A percentile compares a stretch with the other conserved stretches of the same genome.
Conservation (phyloP, 352 stramenopile genomes). For the Pythium grandisporangium region DNA sequence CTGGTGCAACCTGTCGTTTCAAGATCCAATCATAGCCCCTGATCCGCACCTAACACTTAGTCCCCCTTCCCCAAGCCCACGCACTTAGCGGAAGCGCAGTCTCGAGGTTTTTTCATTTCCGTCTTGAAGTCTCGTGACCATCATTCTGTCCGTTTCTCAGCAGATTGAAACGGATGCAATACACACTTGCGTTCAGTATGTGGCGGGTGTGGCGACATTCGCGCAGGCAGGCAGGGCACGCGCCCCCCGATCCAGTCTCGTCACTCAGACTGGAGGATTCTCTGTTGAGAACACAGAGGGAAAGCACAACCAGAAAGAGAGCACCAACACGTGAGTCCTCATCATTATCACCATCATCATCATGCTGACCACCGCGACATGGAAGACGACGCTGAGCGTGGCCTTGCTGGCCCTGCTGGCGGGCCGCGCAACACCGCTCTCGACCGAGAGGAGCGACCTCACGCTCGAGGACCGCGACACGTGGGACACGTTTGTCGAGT, state of each 20-base stretch:
- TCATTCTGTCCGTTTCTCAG: neutral
- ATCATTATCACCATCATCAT: too few relatives aligned
- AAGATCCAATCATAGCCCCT: slow-evolving; percentile 8
- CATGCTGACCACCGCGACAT: too few relatives aligned
- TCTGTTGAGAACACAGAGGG: neutral
- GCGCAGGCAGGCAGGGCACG: too few relatives aligned
- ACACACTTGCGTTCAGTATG: too few relatives aligned
- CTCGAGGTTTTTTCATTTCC: neutral
- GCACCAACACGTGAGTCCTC: neutral
- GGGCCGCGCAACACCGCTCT: slow-evolving; percentile 2
- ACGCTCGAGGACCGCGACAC: neutral
- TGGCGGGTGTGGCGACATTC: too few relatives aligned
- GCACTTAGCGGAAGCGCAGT: neutral
- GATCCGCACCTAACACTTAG: neutral
- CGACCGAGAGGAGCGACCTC: slow-evolving; percentile 5
- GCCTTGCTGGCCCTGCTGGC: slow-evolving; percentile 1
- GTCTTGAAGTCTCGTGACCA: neutral
- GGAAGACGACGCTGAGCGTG: neutral
- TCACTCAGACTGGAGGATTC: too few relatives aligned
- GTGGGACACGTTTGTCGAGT: slow-evolving; percentile 44
- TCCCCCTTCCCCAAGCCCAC: neutral
- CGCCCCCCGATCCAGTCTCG: too few relatives aligned
- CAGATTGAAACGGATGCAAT: too few relatives aligned
- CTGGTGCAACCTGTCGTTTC: slow-evolving; percentile 4
- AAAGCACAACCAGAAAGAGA: neutral